Evolutionary conservation across 768 basidiomycete genomes (phyloP).

Genomic region (Rhizopogon sp.): DNA sequence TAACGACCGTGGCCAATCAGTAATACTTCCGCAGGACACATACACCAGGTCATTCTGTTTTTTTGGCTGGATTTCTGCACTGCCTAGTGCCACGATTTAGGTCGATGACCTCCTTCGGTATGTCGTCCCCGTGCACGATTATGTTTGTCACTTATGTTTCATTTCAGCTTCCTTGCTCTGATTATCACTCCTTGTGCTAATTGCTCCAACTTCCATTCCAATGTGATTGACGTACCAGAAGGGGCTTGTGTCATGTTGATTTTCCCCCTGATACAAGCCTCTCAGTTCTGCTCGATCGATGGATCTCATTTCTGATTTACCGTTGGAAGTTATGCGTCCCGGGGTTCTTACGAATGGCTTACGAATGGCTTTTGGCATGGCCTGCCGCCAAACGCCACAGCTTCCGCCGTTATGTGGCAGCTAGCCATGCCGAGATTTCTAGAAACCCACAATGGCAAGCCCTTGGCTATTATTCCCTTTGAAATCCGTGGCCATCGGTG

Average conservation of each 20-base stretch:
- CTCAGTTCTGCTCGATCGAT: not conserved
- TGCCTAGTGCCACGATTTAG: not conserved
- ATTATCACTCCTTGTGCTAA: not conserved
- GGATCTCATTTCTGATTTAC: not conserved
- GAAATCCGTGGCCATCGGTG: not conserved
- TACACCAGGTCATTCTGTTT: not conserved
- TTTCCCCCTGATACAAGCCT: not conserved
- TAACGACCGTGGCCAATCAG: not conserved
- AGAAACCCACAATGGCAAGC: not conserved
- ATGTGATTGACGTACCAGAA: not conserved
- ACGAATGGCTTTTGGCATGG: not conserved
- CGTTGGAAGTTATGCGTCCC: not conserved
- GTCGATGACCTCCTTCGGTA: not conserved
- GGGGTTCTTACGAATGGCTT: not conserved
- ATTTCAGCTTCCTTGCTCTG: not conserved
- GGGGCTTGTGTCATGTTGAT: not conserved
- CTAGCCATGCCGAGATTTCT: not conserved
- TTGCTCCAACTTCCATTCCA: not conserved
- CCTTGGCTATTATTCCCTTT: not conserved
- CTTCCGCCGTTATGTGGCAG: not conserved
- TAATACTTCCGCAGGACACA: not conserved
- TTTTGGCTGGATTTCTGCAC: not conserved
- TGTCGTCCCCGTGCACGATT: not conserved
- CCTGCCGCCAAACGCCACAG: not conserved
- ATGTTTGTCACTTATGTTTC: not conserved